Evolutionary conservation across 495 filamentous ascomycete genomes (phyloP).

Genomic region (Tetracladium setigerum): DNA sequence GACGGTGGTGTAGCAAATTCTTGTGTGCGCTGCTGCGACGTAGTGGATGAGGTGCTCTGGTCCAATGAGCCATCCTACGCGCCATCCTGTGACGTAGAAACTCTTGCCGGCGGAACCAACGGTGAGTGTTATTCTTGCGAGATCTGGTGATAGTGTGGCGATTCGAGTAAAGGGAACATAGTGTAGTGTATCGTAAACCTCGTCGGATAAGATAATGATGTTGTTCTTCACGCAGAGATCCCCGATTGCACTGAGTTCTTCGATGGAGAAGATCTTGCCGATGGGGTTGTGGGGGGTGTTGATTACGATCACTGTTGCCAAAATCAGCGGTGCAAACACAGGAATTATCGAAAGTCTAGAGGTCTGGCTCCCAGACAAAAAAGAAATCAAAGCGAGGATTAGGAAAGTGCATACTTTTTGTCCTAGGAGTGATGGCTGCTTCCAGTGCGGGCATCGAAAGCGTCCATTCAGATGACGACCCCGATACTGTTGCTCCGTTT

Average conservation of each 20-base stretch:
- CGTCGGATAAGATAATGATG: constrained; percentile 88
- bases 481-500: constrained; percentile 66
- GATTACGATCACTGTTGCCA: constrained; percentile 88
- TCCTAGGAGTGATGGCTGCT: constrained; percentile 67
- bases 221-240: constrained; percentile 81
- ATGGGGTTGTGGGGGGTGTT: constrained; percentile 88
- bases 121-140: constrained; percentile 76
- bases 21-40: constrained; percentile 81
- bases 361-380: too few relatives aligned
- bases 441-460: constrained; percentile 74
- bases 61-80: constrained; percentile 88
- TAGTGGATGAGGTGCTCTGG: constrained; percentile 82
- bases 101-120: constrained; percentile 92
- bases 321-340: too few relatives aligned
- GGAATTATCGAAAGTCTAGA: too few relatives aligned
- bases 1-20: constrained; percentile 89
- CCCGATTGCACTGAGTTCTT: constrained; percentile 76
- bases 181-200: constrained; percentile 88
- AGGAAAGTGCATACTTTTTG: too few relatives aligned
- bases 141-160: constrained; percentile 75
- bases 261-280: constrained; percentile 79
- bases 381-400: too few relatives aligned
- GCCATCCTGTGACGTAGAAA: constrained; percentile 93
- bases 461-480: constrained; percentile 80
- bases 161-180: constrained; percentile 90